Evolutionary conservation across 306 rosid genomes (phyloP).

Genomic region (Rosa multiflora): DNA sequence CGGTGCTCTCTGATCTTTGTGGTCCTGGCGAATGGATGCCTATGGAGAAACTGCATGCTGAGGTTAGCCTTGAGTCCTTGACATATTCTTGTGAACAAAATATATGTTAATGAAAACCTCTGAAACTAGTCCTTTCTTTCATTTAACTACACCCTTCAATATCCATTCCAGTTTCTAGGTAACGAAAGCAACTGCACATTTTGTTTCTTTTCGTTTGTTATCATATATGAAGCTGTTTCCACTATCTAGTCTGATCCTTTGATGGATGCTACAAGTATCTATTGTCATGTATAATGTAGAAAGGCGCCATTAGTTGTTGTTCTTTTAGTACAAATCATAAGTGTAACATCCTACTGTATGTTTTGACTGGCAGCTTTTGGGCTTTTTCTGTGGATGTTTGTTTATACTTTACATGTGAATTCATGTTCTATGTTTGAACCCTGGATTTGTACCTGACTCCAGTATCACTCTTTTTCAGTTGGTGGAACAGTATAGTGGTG

Average conservation of each 20-base stretch:
- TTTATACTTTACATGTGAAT: neutral
- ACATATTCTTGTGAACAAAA: neutral
- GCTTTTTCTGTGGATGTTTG: neutral
- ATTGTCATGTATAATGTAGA: neutral
- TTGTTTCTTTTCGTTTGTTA: neutral
- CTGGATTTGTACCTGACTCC: neutral
- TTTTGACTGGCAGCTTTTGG: neutral
- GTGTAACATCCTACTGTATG: neutral
- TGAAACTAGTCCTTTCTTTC: neutral
- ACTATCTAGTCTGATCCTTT: neutral
- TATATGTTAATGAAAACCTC: neutral
- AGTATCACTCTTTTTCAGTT: constrained; percentile 46
- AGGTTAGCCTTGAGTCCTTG: constrained; percentile 50
- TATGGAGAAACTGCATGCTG: constrained; percentile 90
- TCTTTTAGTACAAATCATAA: neutral
- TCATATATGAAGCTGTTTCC: neutral
- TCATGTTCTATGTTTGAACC: neutral
- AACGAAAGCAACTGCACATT: neutral
- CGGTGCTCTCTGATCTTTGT: constrained; percentile 91
- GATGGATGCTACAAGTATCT: neutral
- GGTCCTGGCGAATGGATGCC: constrained; percentile 99
- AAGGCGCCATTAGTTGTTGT: neutral
- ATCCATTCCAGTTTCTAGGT: neutral
- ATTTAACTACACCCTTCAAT: neutral
- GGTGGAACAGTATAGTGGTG: constrained; percentile 66